phyloP scores from a whole-genome alignment of 192 early-diverging fungal genomes.

The Coemansia sp. region DNA sequence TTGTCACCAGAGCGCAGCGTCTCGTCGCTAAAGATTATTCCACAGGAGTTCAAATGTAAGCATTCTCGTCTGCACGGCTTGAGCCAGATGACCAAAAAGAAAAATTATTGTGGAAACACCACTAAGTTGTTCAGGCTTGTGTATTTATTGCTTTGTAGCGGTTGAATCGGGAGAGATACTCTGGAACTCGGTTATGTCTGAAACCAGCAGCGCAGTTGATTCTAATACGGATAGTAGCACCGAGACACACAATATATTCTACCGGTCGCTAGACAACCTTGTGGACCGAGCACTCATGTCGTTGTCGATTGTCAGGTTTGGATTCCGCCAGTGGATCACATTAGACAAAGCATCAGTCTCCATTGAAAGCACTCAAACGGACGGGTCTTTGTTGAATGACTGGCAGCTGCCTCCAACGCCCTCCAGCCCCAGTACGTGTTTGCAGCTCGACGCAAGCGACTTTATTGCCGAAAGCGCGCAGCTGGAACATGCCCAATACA shows the following conservation, averaged over 20 bases:
- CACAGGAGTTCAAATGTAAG: constrained; percentile 33
- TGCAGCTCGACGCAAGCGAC: constrained; percentile 11
- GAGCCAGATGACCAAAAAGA: neutral
- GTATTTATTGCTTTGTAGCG: constrained; percentile 11
- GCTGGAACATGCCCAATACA: neutral
- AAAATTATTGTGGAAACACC: neutral
- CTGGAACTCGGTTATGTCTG: constrained; percentile 20
- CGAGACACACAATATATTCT: constrained; percentile 18
- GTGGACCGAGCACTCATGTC: constrained; percentile 42
- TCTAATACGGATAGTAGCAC: neutral
- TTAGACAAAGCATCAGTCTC: constrained; percentile 9
- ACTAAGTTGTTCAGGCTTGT: neutral
- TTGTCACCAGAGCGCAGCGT: constrained; percentile 11
- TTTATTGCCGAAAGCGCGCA: constrained; percentile 14
- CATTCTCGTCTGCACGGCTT: neutral
- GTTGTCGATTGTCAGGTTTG: constrained; percentile 50
- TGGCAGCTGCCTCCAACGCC: constrained; percentile 31
- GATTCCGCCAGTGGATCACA: constrained; percentile 47
- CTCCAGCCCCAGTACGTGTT: constrained; percentile 15
- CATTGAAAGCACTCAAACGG: neutral
- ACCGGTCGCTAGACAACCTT: constrained; percentile 40
- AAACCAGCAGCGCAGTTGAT: neutral
- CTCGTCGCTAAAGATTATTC: constrained; percentile 14
- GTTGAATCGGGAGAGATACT: constrained; percentile 29
- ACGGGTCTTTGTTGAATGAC: neutral